A percentile compares a stretch with the other conserved stretches of the same genome.
phyloP scores from a whole-genome alignment of 495 filamentous ascomycete species.

The Astrocystis sublimbata region DNA sequence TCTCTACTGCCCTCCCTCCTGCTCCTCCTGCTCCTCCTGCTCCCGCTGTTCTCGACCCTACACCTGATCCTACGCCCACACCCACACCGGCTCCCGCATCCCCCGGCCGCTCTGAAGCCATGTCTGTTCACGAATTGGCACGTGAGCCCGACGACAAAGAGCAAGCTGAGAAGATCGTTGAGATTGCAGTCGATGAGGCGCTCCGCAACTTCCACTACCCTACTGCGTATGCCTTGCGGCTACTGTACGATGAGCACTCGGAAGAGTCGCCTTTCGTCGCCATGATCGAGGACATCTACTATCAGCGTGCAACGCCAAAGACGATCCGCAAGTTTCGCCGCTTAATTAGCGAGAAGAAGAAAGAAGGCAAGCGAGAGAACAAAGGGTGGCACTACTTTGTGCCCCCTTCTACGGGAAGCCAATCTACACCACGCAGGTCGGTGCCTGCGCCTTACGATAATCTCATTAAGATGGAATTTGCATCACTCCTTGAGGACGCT shows the following conservation, averaged over 20 bases:
- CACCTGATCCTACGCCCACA: constrained; percentile 8
- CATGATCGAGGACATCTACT: constrained; percentile 50
- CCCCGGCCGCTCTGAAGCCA: constrained; percentile 12
- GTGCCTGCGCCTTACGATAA: constrained; percentile 44
- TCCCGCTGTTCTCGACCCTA: background rate
- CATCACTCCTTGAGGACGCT: constrained; percentile 9
- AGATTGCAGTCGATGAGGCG: constrained; percentile 51
- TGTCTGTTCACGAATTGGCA: constrained; percentile 18
- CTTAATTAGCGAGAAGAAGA: constrained; percentile 48
- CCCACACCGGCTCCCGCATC: constrained; percentile 16
- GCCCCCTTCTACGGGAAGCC: constrained; percentile 32
- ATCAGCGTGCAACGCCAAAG: constrained; percentile 46
- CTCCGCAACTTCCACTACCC: constrained; percentile 50
- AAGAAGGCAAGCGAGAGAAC: constrained; percentile 48
- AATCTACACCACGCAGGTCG: constrained; percentile 37
- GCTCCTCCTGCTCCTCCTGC: background rate
- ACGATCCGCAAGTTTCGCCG: constrained; percentile 44
- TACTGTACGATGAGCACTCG: constrained; percentile 53
- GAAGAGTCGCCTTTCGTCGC: constrained; percentile 41
- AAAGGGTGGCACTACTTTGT: constrained; percentile 52
- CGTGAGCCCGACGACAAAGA: constrained; percentile 35
- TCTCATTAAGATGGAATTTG: constrained; percentile 42
- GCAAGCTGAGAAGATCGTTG: constrained; percentile 39
- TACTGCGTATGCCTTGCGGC: constrained; percentile 56
- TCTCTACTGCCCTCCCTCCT: background rate